Percentiles rank a stretch among this genome's conserved stretches.
Evolutionary conservation across 768 basidiomycete genomes (phyloP).

Genomic region (Rhodocollybia butyracea): DNA sequence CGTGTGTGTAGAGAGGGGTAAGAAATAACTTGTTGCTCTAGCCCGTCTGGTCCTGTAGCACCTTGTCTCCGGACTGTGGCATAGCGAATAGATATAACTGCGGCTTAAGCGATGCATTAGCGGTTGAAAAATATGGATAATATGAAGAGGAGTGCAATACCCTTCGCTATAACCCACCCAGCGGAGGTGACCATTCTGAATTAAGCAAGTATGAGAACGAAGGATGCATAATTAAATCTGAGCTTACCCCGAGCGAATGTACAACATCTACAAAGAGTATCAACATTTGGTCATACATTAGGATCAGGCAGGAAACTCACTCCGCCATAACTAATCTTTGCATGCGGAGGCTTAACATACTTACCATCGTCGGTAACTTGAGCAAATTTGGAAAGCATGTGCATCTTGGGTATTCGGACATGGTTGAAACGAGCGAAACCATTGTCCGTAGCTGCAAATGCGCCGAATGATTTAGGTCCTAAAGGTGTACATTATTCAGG

Average conservation of each 20-base stretch:
- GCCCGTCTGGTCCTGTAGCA: constrained; percentile 40
- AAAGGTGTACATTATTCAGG: background rate
- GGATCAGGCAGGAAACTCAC: constrained; percentile 34
- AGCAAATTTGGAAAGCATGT: constrained; percentile 77
- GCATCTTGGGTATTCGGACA: constrained; percentile 61
- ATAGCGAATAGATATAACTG: constrained; percentile 68
- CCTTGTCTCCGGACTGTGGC: constrained; percentile 72
- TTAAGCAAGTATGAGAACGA: background rate
- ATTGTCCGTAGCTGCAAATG: constrained; percentile 53
- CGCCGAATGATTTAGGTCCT: constrained; percentile 60
- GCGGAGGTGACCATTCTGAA: constrained; percentile 60
- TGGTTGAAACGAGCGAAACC: constrained; percentile 67
- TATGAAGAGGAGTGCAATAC: constrained; percentile 25
- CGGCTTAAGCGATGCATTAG: constrained; percentile 29
- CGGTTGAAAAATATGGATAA: background rate
- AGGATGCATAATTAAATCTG: background rate
- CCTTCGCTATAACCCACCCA: constrained; percentile 66
- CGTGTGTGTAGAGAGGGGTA: constrained; percentile 77
- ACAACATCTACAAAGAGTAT: constrained; percentile 53
- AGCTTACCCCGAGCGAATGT: constrained; percentile 62
- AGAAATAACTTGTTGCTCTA: constrained; percentile 65
- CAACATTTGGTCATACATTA: background rate
- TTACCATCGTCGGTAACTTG: constrained; percentile 60
- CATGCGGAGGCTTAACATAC: constrained; percentile 66
- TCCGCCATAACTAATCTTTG: constrained; percentile 73